phyloP scores from a whole-genome alignment of 2,329 filamentous ascomycete genomes.

The Byssochlamys sp. region DNA sequence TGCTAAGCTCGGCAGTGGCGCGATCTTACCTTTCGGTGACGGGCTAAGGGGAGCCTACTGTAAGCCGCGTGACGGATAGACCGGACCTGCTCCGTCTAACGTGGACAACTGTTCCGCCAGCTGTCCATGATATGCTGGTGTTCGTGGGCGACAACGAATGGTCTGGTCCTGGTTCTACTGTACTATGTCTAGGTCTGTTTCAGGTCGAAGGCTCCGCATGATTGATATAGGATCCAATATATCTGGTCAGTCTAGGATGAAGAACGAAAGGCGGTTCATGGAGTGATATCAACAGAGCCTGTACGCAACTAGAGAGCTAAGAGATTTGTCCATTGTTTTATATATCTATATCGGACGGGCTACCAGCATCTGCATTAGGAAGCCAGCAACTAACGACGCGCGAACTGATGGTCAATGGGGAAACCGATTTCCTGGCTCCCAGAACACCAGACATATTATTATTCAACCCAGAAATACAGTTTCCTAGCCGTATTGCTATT shows the following conservation, averaged over 20 bases:
- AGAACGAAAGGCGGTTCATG: background rate
- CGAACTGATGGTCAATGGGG: background rate
- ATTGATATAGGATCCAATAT: background rate
- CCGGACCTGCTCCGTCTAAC: background rate
- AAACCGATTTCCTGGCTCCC: background rate
- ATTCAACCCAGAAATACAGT: background rate
- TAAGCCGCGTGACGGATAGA: background rate
- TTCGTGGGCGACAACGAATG: background rate
- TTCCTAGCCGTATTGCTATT: background rate
- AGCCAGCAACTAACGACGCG: background rate
- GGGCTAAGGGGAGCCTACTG: background rate
- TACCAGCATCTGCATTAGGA: background rate
- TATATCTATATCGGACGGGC: background rate
- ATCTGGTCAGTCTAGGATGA: background rate
- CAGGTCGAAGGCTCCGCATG: background rate
- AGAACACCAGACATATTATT: background rate
- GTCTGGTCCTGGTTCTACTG: background rate
- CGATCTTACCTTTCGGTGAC: background rate
- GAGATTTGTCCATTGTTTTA: background rate
- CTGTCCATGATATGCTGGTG: background rate
- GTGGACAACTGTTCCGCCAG: background rate
- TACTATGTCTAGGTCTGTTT: background rate
- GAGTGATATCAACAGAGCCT: background rate
- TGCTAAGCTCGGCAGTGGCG: conserved; percentile 1
- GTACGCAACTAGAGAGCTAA: background rate